These are phyloP conservation scores for Starmerella stellata DNA, from an alignment of 805 yeast species.

Conservation along the genomic window DNA sequence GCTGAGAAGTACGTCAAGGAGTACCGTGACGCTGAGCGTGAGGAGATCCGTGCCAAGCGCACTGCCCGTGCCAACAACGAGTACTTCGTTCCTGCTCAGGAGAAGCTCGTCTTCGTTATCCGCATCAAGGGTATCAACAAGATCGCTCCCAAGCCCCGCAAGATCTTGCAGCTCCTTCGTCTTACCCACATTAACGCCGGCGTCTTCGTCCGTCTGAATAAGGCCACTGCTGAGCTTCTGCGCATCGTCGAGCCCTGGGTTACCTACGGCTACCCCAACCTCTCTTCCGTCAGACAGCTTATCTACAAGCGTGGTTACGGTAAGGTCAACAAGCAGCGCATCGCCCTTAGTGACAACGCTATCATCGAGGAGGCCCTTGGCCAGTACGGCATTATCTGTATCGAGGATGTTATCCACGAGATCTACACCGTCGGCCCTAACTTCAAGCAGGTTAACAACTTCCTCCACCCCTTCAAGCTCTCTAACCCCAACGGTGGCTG, in stretches of 20 bases:
- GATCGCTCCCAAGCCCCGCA: conserved; percentile 98
- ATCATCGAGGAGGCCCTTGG: conserved; percentile 78
- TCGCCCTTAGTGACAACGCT: conserved; percentile 71
- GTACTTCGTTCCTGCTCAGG: conserved; percentile 87
- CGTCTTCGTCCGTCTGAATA: conserved; percentile 86
- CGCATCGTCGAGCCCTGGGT: conserved; percentile 91
- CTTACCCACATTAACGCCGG: conserved; percentile 87
- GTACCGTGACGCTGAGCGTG: conserved; percentile 83
- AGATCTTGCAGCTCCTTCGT: conserved; percentile 81
- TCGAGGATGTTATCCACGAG: conserved; percentile 93
- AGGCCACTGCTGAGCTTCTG: conserved; percentile 84
- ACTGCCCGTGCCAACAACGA: conserved; percentile 76
- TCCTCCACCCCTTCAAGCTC: conserved; percentile 94
- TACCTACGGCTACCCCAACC: conserved; percentile 94
- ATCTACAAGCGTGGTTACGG: conserved; percentile 97
- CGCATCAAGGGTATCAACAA: conserved; percentile 99
- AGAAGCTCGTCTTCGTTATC: conserved; percentile 83
- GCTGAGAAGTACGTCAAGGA: conserved; percentile 93
- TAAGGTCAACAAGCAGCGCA: conserved; percentile 91
- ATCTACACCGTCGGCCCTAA: conserved; percentile 92
- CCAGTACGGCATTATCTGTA: conserved; percentile 77
- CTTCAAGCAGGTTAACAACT: conserved; percentile 97
- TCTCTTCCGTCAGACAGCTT: conserved; percentile 79
- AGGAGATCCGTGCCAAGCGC: conserved; percentile 69
- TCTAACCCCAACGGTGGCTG: conserved; percentile 96